Conservation (phyloP, 139 green algal genomes). For the Deuterostichococcus epilithicus region DNA sequence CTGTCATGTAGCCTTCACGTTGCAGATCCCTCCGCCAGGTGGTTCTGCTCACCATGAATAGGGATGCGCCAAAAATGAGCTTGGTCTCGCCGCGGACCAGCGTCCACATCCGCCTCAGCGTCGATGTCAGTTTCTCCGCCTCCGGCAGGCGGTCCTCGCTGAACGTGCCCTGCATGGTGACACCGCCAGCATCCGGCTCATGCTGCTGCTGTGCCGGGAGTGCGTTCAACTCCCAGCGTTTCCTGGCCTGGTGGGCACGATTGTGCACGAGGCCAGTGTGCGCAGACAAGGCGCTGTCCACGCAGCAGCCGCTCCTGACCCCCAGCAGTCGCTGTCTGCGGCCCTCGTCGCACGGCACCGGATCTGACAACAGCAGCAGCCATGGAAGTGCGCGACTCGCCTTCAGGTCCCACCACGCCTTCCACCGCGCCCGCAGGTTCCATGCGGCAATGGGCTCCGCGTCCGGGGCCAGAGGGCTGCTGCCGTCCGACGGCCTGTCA, state of each 20-base stretch:
- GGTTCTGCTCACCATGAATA: slow-evolving; percentile 9
- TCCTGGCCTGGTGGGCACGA: no score
- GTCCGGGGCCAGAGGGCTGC: neutral
- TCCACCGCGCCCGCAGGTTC: neutral
- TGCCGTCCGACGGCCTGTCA: neutral
- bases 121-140: neutral
- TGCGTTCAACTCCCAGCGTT: no score
- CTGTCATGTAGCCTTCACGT: neutral
- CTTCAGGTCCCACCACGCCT: neutral
- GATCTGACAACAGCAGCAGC: no score
- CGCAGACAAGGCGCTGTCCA: no score
- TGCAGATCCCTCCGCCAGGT: neutral
- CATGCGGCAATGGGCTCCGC: neutral
- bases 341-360: no score
- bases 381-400: no score
- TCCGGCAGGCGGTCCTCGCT: neutral
- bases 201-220: no score
- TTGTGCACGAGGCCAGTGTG: no score
- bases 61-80: neutral
- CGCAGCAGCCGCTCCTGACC: no score
- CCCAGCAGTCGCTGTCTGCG: no score
- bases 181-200: no score
- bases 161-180: neutral
- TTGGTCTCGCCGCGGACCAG: neutral
- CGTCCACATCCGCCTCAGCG: neutral